A percentile compares a stretch with the other conserved stretches of the same genome.
phyloP scores from a whole-genome alignment of 2,329 filamentous ascomycete species.

The Phaeosphaeria sp. region DNA sequence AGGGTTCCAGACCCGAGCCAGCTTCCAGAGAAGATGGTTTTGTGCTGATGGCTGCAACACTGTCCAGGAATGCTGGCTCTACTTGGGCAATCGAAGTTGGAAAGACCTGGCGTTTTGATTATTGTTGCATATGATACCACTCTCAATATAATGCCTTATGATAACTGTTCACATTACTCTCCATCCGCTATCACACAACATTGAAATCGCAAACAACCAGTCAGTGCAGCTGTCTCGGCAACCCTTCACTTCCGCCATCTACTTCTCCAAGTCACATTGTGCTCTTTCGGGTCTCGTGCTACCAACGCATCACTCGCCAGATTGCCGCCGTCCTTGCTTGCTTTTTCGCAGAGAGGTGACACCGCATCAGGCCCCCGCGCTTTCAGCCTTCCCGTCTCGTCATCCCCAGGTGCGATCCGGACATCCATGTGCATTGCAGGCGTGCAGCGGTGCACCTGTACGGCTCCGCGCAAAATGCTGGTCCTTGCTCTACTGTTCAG shows the following conservation, averaged over 20 bases:
- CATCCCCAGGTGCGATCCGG: neutral
- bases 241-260: neutral
- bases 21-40: constrained; percentile 15
- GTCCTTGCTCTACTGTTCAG: neutral
- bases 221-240: neutral
- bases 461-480: neutral
- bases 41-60: constrained; percentile 3
- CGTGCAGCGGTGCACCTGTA: neutral
- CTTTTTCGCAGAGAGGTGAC: neutral
- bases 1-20: constrained; percentile 13
- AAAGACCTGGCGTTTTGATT: neutral
- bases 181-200: neutral
- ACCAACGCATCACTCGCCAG: neutral
- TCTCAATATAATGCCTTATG: neutral
- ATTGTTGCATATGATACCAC: neutral
- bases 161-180: neutral
- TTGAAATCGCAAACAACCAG: neutral
- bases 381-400: neutral
- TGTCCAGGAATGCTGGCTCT: neutral
- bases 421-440: neutral
- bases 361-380: neutral
- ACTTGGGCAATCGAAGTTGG: neutral
- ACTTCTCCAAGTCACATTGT: neutral
- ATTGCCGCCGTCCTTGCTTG: neutral
- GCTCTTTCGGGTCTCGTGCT: neutral